phyloP scores from a whole-genome alignment of 495 filamentous ascomycete genomes.

The Stereocaulon alpinum region DNA sequence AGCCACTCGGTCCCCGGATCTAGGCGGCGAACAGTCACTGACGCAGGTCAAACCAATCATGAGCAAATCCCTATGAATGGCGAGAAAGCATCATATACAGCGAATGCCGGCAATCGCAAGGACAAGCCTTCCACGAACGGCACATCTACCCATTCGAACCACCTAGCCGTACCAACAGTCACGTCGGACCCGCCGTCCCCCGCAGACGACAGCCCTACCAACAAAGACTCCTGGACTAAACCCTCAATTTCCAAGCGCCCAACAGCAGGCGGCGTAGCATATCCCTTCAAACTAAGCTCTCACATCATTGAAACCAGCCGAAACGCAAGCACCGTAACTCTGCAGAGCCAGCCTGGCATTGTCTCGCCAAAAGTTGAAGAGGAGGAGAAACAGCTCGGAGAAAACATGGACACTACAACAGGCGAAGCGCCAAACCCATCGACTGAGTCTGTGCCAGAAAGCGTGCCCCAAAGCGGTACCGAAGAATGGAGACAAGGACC shows the following conservation, averaged over 20 bases:
- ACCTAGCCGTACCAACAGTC: neutral
- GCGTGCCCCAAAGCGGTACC: neutral
- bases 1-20: conserved; percentile 8
- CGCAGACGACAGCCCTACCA: neutral
- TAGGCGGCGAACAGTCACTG: conserved; percentile 16
- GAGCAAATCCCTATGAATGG: neutral
- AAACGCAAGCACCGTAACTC: conserved; percentile 21
- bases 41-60: conserved; percentile 7
- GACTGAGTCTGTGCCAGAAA: neutral
- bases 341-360: conserved; percentile 17
- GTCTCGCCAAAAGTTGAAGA: conserved; percentile 13
- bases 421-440: neutral
- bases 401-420: too few species aligned
- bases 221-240: conserved; percentile 21
- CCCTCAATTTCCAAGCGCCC: conserved; percentile 35
- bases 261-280: conserved; percentile 12
- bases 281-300: conserved; percentile 20
- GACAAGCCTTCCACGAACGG: neutral
- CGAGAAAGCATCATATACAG: conserved; percentile 5
- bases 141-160: neutral
- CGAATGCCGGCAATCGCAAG: neutral
- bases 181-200: conserved; percentile 6
- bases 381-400: conserved; percentile 7
- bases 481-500: neutral
- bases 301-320: conserved; percentile 2